Conservation (phyloP, 2,329 filamentous ascomycete genomes). For the Fusarium illudens region DNA sequence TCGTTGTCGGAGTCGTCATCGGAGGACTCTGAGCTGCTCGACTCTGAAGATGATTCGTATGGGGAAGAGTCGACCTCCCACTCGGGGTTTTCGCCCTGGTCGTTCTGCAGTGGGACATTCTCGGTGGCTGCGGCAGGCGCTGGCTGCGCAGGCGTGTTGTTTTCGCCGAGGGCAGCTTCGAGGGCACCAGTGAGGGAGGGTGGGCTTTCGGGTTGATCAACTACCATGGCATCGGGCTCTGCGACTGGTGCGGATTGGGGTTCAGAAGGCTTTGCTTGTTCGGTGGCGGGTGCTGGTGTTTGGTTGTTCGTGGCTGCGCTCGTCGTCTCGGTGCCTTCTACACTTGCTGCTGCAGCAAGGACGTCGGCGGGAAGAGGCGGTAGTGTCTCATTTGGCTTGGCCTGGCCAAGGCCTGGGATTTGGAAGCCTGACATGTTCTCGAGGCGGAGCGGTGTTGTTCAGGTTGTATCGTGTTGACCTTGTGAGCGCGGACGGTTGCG, state of each 20-base stretch:
- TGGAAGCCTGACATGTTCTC: conserved; percentile 53
- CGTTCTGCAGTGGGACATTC: conserved; percentile 43
- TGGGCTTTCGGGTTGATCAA: conserved; percentile 49
- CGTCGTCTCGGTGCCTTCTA: conserved; percentile 36
- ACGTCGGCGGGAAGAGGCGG: conserved; percentile 50
- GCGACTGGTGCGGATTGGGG: conserved; percentile 7
- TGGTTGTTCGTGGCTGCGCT: conserved; percentile 12
- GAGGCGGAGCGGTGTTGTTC: background rate
- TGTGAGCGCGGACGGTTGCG: background rate
- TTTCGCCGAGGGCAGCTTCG: conserved; percentile 54
- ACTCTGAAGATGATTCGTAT: conserved; percentile 72
- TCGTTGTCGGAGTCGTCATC: conserved; percentile 67
- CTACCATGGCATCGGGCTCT: conserved; percentile 48
- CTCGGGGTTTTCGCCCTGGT: conserved; percentile 67
- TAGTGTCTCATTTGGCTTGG: conserved; percentile 53
- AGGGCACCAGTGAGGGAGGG: conserved; percentile 54
- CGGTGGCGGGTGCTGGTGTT: background rate
- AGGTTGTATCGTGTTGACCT: background rate
- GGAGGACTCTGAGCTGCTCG: conserved; percentile 66
- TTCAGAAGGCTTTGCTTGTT: conserved; percentile 14
- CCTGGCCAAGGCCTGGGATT: conserved; percentile 55
- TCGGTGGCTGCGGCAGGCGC: conserved; percentile 19
- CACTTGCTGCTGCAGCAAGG: conserved; percentile 43
- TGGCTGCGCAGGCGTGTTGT: conserved; percentile 24
- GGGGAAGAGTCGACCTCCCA: conserved; percentile 87